Conservation (phyloP, 306 rosid genomes). For the Coriaria nepalensis region DNA sequence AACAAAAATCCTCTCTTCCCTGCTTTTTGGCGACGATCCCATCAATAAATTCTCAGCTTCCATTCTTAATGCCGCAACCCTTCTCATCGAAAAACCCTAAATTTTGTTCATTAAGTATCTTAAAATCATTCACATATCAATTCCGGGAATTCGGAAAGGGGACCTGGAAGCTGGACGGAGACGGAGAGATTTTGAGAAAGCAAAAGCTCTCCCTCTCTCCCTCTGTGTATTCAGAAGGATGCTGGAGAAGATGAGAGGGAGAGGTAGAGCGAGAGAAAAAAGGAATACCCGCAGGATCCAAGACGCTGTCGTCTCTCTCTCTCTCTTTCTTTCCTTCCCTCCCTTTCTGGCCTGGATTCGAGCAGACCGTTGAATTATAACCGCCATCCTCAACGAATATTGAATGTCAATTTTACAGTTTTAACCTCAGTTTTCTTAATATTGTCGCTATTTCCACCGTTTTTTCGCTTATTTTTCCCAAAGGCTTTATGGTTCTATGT, state of each 20-base stretch:
- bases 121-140: no score
- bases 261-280: constrained; percentile 7
- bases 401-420: not conserved
- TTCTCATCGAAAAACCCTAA: not conserved
- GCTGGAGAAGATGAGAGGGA: constrained; percentile 4
- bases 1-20: constrained; percentile 56
- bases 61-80: constrained; percentile 1
- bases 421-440: constrained; percentile 4
- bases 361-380: constrained; percentile 19
- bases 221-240: no score
- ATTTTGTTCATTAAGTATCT: no score
- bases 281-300: not conserved
- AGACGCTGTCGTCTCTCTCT: constrained; percentile 23
- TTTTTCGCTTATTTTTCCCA: no score
- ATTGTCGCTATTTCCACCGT: no score
- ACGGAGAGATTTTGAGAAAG: no score
- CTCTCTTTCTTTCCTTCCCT: constrained; percentile 3
- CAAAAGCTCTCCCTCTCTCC: no score
- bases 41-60: constrained; percentile 13
- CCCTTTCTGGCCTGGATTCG: constrained; percentile 16
- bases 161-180: no score
- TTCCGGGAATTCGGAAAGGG: no score
- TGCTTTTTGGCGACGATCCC: constrained; percentile 15
- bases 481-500: no score
- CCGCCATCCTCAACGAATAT: constrained; percentile 21